phyloP scores from a whole-genome alignment of 139 green algal species.

The Mesotaenium endlicherianum region DNA sequence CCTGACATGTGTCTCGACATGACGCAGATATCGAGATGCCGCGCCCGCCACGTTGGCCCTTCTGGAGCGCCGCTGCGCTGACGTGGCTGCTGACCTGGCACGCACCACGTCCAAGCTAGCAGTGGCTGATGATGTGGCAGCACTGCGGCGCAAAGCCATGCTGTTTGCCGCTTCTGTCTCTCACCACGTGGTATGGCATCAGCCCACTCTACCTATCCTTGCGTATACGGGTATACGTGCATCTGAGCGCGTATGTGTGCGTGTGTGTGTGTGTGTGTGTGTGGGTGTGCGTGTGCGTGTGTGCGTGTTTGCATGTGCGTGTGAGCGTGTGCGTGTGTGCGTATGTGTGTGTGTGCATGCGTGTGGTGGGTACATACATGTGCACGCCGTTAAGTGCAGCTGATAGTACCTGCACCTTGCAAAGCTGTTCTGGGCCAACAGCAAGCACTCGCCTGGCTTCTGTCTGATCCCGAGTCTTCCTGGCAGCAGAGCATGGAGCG shows the following conservation, averaged over 20 bases:
- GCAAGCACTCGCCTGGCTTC: too few relatives aligned
- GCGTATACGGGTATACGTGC: neutral
- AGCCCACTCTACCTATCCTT: neutral
- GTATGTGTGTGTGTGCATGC: neutral
- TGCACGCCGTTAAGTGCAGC: too few relatives aligned
- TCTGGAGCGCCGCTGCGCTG: slow-evolving; percentile 79
- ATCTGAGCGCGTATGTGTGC: neutral
- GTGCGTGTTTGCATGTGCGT: neutral
- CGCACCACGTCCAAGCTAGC: slow-evolving; percentile 64
- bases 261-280: neutral
- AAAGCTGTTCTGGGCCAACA: too few relatives aligned
- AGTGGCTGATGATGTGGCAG: slow-evolving; percentile 70
- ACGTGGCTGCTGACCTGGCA: slow-evolving; percentile 66
- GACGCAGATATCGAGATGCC: slow-evolving; percentile 74
- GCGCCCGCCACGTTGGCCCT: slow-evolving; percentile 79
- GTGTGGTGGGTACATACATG: neutral
- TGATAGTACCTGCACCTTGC: too few relatives aligned
- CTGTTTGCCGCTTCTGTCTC: slow-evolving; percentile 48
- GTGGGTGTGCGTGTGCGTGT: neutral
- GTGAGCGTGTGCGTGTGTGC: neutral
- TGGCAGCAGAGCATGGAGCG: too few relatives aligned
- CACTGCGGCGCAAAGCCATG: slow-evolving; percentile 63
- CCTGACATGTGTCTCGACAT: too few relatives aligned
- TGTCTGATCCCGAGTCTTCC: too few relatives aligned
- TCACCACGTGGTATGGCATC: slow-evolving; percentile 48